Percentiles rank a stretch among this genome's conserved stretches.
These are phyloP conservation scores for Syzygium grande DNA, from an alignment of 345 rosid genomes.

Conservation along the genomic window DNA sequence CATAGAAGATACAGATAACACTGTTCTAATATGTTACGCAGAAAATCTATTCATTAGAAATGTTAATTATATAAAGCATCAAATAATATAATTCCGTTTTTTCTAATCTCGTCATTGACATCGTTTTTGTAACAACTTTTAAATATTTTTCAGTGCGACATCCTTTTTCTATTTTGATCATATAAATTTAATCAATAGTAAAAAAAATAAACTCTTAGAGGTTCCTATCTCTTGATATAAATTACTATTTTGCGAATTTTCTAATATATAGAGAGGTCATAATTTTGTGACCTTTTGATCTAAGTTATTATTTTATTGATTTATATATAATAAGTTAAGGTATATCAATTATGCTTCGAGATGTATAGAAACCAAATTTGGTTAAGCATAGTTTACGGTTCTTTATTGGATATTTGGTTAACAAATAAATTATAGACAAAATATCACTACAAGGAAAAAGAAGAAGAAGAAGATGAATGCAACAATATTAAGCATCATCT, in stretches of 20 bases:
- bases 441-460: neutral
- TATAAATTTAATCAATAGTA: no score
- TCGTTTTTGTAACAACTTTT: no score
- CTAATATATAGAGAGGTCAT: neutral
- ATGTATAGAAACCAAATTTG: neutral
- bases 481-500: neutral
- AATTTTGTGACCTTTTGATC: no score
- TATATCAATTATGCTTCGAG: neutral
- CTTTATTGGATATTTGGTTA: neutral
- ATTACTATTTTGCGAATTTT: neutral
- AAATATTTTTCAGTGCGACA: neutral
- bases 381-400: neutral
- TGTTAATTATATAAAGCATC: neutral
- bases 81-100: no score
- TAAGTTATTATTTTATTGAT: neutral
- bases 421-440: neutral
- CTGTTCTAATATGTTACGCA: neutral
- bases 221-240: neutral
- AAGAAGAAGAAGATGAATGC: neutral
- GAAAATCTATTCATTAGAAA: no score
- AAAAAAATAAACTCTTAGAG: neutral
- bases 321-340: neutral
- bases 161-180: neutral
- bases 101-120: neutral
- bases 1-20: neutral